phyloP scores from a whole-genome alignment of 2,329 filamentous ascomycete species.

The Thielaviopsis cerberus region DNA sequence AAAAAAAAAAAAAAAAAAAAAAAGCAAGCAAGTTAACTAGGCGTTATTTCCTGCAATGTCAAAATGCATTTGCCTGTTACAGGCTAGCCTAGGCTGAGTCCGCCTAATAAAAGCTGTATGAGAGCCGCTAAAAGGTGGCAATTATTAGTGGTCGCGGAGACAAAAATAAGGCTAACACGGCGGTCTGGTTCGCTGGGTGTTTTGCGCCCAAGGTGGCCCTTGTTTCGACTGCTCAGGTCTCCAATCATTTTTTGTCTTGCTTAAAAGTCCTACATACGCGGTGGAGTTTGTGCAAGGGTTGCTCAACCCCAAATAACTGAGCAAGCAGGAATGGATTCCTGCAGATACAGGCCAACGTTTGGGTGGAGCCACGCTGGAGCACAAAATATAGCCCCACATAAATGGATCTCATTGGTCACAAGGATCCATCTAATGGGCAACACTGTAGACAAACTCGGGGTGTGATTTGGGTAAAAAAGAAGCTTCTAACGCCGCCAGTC shows the following conservation, averaged over 20 bases:
- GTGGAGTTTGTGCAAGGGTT: not conserved
- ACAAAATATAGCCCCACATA: not conserved
- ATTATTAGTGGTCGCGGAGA: not conserved
- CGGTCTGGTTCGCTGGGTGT: not conserved
- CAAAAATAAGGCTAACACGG: too few species aligned
- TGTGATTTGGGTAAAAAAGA: not conserved
- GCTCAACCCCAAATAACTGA: not conserved
- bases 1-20: not conserved
- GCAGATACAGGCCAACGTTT: not conserved
- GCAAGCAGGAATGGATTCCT: not conserved
- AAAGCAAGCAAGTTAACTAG: not conserved
- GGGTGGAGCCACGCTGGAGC: not conserved
- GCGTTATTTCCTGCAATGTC: not conserved
- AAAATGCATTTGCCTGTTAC: too few species aligned
- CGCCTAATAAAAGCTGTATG: not conserved
- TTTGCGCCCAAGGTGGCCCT: not conserved
- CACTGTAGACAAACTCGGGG: not conserved
- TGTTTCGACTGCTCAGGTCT: not conserved
- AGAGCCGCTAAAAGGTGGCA: not conserved
- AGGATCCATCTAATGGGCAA: not conserved
- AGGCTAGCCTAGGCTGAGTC: too few species aligned
- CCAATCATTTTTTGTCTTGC: too few species aligned
- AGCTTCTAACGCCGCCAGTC: not conserved
- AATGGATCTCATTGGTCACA: not conserved
- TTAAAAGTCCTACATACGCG: too few species aligned